A percentile compares a stretch with the other conserved stretches of the same genome.
phyloP scores from a whole-genome alignment of 164 flowering plant genomes.

The Macadamia integrifolia region DNA sequence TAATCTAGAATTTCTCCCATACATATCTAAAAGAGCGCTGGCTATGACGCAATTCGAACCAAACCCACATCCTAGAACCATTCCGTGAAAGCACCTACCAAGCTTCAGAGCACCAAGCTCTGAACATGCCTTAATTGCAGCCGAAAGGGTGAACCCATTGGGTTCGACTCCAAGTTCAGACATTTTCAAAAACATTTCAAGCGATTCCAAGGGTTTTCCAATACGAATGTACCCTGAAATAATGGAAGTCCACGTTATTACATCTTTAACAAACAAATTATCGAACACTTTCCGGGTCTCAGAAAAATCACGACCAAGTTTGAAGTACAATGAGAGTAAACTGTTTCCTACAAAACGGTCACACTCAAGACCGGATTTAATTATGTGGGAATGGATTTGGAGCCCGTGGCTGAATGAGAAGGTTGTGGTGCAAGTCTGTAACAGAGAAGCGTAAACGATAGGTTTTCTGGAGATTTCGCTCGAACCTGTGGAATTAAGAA shows the following conservation, averaged over 20 bases:
- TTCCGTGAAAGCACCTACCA: constrained; percentile 50
- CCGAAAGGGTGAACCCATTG: constrained; percentile 57
- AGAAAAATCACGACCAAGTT: constrained; percentile 27
- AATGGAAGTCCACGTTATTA: constrained; percentile 17
- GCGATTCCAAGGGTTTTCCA: constrained; percentile 28
- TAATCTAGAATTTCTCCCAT: constrained; percentile 36
- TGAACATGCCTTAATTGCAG: constrained; percentile 58
- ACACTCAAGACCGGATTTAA: constrained; percentile 52
- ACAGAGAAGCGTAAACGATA: constrained; percentile 40
- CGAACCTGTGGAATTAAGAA: constrained; percentile 31
- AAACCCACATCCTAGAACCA: constrained; percentile 41
- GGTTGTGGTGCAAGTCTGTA: constrained; percentile 34
- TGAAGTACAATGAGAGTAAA: constrained; percentile 52
- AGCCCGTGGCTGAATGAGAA: constrained; percentile 38
- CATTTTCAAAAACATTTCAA: constrained; percentile 47
- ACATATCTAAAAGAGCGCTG: constrained; percentile 20
- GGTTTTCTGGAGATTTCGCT: constrained; percentile 24
- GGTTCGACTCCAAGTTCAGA: constrained; percentile 24
- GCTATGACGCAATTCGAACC: constrained; percentile 43
- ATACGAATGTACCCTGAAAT: constrained; percentile 42
- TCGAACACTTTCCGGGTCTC: constrained; percentile 46
- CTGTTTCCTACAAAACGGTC: constrained; percentile 63
- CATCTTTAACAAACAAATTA: constrained; percentile 39
- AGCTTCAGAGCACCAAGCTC: constrained; percentile 29
- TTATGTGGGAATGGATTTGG: constrained; percentile 48